Conservation (phyloP, 1,139 yeast species). For the Scheffersomyces titani region DNA sequence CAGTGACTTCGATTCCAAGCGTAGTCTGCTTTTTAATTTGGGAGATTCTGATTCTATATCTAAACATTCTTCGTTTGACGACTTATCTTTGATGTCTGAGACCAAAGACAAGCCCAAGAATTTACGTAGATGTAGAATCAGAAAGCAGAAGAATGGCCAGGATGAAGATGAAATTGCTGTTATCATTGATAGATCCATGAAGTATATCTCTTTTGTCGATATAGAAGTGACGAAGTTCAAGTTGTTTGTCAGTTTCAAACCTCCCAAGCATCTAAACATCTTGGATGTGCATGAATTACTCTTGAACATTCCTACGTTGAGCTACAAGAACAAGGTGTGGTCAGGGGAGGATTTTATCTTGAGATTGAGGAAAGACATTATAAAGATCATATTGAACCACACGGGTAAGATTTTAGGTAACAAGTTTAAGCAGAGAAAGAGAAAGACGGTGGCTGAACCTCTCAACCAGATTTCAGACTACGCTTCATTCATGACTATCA, state of each 20-base stretch:
- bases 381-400: constrained; percentile 68
- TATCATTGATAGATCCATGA: constrained; percentile 68
- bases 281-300: constrained; percentile 73
- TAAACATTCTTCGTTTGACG: constrained; percentile 4
- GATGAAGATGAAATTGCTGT: constrained; percentile 46
- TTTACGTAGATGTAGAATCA: not conserved
- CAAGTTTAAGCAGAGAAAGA: constrained; percentile 54
- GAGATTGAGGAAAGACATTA: constrained; percentile 65
- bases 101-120: not conserved
- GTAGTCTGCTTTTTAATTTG: not conserved
- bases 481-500: constrained; percentile 37
- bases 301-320: constrained; percentile 64
- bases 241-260: constrained; percentile 73
- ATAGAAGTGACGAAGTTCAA: constrained; percentile 55
- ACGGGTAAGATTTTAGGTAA: constrained; percentile 81
- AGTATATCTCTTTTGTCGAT: constrained; percentile 63
- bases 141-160: constrained; percentile 6
- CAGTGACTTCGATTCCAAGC: not conserved
- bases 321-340: constrained; percentile 72
- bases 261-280: constrained; percentile 64
- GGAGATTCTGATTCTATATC: constrained; percentile 3
- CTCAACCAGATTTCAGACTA: constrained; percentile 47
- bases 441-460: constrained; percentile 37
- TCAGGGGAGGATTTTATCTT: constrained; percentile 71
- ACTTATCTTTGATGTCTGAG: constrained; percentile 1